Evolutionary conservation across 257 asterid species (phyloP).

Genomic region (Petunia axillaris): DNA sequence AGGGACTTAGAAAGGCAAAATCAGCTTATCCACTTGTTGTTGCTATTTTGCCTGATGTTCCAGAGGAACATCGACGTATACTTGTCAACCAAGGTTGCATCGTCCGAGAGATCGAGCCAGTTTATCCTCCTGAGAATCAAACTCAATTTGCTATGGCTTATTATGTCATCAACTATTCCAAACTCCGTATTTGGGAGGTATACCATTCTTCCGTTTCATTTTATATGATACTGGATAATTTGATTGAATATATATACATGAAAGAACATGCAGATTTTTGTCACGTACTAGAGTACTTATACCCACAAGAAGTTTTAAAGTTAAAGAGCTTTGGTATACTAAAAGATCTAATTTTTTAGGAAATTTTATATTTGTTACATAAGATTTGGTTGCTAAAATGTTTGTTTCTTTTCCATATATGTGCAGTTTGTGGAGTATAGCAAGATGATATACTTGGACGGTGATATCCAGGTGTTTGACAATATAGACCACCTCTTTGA

Average conservation of each 20-base stretch:
- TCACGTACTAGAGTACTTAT: no score
- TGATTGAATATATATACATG: no score
- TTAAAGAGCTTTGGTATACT: no score
- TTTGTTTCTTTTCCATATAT: neutral
- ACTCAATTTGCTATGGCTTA: constrained; percentile 32
- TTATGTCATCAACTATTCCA: constrained; percentile 30
- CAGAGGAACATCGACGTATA: constrained; percentile 30
- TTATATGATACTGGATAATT: no score
- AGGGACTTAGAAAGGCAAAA: constrained; percentile 24
- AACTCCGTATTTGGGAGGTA: constrained; percentile 29
- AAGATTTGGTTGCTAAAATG: neutral
- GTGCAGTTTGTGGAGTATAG: constrained; percentile 33
- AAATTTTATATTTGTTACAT: neutral
- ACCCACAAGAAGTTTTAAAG: no score
- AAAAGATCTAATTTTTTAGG: no score
- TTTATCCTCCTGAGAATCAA: constrained; percentile 28
- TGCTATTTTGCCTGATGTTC: constrained; percentile 31
- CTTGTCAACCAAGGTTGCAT: constrained; percentile 25
- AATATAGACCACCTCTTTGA: constrained; percentile 32
- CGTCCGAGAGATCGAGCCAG: constrained; percentile 30
- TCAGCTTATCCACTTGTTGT: constrained; percentile 27
- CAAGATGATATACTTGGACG: constrained; percentile 33
- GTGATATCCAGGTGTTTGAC: constrained; percentile 30
- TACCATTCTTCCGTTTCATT: no score
- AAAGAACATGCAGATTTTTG: no score